Conservation (phyloP, 2,329 filamentous ascomycete species). For the Macrophomina tecta region DNA sequence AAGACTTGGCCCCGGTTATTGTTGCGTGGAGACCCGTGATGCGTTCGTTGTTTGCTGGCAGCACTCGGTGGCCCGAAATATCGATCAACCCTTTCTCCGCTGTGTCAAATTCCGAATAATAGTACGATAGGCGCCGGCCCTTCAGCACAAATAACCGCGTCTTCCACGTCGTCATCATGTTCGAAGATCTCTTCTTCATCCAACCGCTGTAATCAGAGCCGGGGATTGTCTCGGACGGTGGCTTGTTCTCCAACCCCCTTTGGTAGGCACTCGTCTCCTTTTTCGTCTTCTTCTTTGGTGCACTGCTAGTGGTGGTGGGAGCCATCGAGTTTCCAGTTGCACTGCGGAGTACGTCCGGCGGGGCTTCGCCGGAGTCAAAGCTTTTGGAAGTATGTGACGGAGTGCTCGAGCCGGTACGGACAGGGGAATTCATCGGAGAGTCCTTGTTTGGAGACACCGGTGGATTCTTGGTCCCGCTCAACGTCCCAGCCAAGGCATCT, state of each 20-base stretch:
- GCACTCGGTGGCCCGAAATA: constrained; percentile 95
- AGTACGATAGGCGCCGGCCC: constrained; percentile 90
- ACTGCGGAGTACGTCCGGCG: constrained; percentile 20
- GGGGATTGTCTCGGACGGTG: constrained; percentile 81
- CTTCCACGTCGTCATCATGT: constrained; percentile 97
- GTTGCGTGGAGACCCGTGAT: constrained; percentile 91
- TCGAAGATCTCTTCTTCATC: constrained; percentile 99
- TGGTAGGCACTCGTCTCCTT: constrained; percentile 95
- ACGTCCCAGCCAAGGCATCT: constrained; percentile 66
- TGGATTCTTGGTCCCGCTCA: constrained; percentile 42
- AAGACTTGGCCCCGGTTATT: constrained; percentile 81
- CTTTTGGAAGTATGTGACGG: constrained; percentile 69
- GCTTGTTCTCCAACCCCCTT: constrained; percentile 80
- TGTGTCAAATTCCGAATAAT: constrained; percentile 90
- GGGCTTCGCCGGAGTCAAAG: constrained; percentile 74
- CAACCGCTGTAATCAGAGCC: constrained; percentile 93
- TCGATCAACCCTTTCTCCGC: constrained; percentile 96
- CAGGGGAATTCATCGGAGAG: constrained; percentile 65
- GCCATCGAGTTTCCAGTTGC: constrained; percentile 52
- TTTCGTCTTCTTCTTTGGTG: constrained; percentile 69
- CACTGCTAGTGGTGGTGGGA: constrained; percentile 43
- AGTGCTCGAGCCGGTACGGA: constrained; percentile 76
- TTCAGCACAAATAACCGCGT: constrained; percentile 93
- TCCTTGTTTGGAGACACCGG: constrained; percentile 56
- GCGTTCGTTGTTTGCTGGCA: constrained; percentile 89